A percentile compares a stretch with the other conserved stretches of the same genome.
Conservation (phyloP, 768 basidiomycete genomes). For the Lactarius hengduanensis region DNA sequence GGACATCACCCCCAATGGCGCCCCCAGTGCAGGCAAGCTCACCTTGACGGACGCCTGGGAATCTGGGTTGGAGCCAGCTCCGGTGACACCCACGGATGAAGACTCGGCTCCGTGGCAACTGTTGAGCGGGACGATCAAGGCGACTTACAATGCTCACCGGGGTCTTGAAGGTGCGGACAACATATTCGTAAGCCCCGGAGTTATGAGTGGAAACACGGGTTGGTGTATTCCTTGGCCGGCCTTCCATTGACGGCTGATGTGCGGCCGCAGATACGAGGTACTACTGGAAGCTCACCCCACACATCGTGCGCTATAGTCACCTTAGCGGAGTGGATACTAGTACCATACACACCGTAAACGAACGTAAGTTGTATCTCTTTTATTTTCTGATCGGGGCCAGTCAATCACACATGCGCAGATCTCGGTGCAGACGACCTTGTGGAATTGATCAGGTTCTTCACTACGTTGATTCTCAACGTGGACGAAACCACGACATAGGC, state of each 20-base stretch:
- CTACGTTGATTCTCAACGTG: constrained; percentile 61
- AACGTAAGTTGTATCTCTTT: constrained; percentile 46
- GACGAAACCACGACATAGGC: constrained; percentile 48
- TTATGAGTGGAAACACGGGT: constrained; percentile 40
- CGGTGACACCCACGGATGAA: constrained; percentile 40
- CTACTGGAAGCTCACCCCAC: constrained; percentile 26
- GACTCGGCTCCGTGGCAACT: constrained; percentile 40
- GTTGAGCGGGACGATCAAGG: constrained; percentile 45
- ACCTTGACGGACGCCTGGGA: constrained; percentile 40
- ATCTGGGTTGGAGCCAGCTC: constrained; percentile 41
- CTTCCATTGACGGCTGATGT: not conserved
- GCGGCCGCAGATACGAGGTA: constrained; percentile 21
- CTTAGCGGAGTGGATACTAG: constrained; percentile 33
- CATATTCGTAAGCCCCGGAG: constrained; percentile 42
- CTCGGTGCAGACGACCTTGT: constrained; percentile 51
- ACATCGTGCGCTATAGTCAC: constrained; percentile 27
- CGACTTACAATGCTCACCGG: constrained; percentile 38
- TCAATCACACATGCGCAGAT: constrained; percentile 36
- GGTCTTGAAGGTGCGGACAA: constrained; percentile 30
- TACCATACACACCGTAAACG: constrained; percentile 66
- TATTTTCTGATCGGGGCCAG: not conserved
- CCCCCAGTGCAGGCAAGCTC: constrained; percentile 38
- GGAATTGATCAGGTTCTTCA: constrained; percentile 66
- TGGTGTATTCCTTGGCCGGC: constrained; percentile 9
- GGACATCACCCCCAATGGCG: constrained; percentile 30